Conservation (phyloP, 371 early-diverging fungal species). For the Lichtheimia ornata region DNA sequence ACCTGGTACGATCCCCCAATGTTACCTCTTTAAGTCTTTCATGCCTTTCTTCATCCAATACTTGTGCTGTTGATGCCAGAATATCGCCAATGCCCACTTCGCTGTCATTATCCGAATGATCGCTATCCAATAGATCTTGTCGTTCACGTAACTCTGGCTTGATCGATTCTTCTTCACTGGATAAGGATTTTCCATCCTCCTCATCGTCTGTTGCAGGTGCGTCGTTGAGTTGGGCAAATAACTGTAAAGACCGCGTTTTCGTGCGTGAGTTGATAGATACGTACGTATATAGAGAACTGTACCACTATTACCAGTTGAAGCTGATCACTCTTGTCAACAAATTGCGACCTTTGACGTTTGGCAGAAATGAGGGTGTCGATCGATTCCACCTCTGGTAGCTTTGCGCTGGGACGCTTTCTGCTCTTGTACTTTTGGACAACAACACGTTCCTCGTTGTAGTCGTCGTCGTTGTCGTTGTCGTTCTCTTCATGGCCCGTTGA, state of each 20-base stretch:
- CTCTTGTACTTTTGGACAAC: no score
- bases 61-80: neutral
- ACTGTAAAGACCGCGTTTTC: neutral
- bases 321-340: slow-evolving; percentile 1
- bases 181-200: neutral
- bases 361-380: neutral
- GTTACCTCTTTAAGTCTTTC: slow-evolving; percentile 2
- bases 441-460: no score
- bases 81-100: neutral
- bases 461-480: no score
- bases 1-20: neutral
- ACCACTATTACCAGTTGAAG: neutral
- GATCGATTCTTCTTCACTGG: neutral
- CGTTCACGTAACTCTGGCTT: slow-evolving; percentile 7
- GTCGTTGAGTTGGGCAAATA: slow-evolving; percentile 1
- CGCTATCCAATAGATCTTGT: slow-evolving; percentile 5
- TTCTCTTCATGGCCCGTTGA: no score
- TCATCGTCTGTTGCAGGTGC: neutral
- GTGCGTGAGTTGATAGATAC: neutral
- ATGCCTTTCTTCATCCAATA: neutral
- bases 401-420: no score
- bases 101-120: neutral
- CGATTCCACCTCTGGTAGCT: neutral
- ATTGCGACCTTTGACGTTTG: neutral
- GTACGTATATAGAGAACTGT: neutral